Base-by-base conservation (phyloP, 2,329 filamentous ascomycete species). In the Cladorrhinum sp. region DNA sequence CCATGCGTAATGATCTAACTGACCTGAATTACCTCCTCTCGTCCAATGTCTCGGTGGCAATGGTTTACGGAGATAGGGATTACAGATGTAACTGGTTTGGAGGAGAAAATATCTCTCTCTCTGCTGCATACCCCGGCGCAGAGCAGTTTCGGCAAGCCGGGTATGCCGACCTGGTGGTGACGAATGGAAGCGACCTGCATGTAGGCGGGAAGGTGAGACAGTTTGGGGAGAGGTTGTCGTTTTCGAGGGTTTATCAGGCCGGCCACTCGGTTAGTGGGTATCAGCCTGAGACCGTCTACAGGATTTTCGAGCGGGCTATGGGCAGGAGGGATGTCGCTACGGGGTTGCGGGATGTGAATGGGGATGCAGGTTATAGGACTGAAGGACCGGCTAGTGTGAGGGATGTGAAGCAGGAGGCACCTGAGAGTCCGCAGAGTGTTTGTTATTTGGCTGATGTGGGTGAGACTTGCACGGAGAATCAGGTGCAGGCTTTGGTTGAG, bases 141-240 rank as follows among this genome's bases (percentile, higher is more conserved):
- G 20, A 54, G 2, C 73, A 76, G 26, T 95, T 94, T 71, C 76
- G 80, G 1, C 72, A 76, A 0, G 86, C 91, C 0, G 90, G 90
- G 0, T 95, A 95, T 71, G 83, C 85, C 0, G 85, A 88, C 14
- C 85, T 95, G 62, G 77, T 95, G 62, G 77, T 86, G 12, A 85
- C 90, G 46, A 90, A 91, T 70, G 80, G 80, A 24, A 79, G 82
- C 6, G n/a, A n/a, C n/a, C n/a, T n/a, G n/a, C 88, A 89, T 73
- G 84, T 86, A 69, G 90, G 85, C 56, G 91, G 91, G 20, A 83
- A 85, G 59, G 90, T 91, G 0, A 83, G 90, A 3, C 90, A 95
- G 72, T 90, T 85, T 68, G 90, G 88, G 10, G 93, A 93, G 67
- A 16, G 42, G 14, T 81, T 90, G 58, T 86, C 82, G 16, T 90